These are phyloP conservation scores for Talaromyces rugulosus DNA, from an alignment of 2,329 filamentous ascomycete species.

Conservation along the genomic window DNA sequence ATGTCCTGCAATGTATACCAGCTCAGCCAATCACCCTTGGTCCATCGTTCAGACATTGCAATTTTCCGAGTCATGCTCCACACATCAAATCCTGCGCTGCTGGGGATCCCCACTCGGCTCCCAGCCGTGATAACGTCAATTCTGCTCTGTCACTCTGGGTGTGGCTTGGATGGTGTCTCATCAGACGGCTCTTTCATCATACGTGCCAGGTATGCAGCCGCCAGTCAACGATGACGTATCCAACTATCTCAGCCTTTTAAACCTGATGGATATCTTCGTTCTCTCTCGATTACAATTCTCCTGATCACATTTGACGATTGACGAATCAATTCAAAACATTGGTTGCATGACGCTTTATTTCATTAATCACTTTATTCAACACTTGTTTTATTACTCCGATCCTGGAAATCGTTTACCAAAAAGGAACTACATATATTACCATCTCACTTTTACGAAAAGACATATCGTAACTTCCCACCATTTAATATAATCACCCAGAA, in stretches of 20 bases:
- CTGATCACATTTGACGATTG: background rate
- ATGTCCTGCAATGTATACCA: background rate
- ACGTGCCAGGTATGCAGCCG: background rate
- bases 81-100: background rate
- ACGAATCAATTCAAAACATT: background rate
- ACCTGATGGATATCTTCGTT: background rate
- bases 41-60: background rate
- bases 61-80: background rate
- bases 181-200: background rate
- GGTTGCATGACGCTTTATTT: background rate
- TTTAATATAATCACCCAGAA: background rate
- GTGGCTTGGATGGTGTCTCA: background rate
- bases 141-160: background rate
- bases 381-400: constrained; percentile 3
- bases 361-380: constrained; percentile 2
- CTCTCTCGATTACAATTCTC: background rate
- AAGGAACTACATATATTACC: background rate
- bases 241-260: background rate
- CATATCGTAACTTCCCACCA: background rate
- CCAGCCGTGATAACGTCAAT: background rate
- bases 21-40: background rate
- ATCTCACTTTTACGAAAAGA: background rate
- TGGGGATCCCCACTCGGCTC: background rate
- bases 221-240: constrained; percentile 2
- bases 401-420: too few species aligned